A percentile compares a stretch with the other conserved stretches of the same genome.
These are phyloP conservation scores for Spinacia oleracea DNA, from an alignment of 179 eudicot genomes.

Conservation along the genomic window DNA sequence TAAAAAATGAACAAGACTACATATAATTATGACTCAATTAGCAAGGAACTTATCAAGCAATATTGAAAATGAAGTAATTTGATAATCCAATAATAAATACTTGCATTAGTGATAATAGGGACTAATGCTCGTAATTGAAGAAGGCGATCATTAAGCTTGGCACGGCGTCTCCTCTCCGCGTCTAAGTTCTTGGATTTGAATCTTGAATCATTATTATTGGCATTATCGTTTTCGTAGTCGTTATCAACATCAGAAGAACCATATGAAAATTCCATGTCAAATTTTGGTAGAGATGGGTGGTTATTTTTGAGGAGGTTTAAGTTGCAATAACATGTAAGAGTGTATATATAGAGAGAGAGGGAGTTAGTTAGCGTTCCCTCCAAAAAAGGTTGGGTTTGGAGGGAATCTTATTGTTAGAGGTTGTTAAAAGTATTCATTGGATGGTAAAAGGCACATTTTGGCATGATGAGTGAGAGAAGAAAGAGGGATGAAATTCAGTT, in stretches of 20 bases:
- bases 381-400: conserved; percentile 7
- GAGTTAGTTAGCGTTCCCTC: conserved; percentile 8
- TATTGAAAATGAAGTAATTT: neutral
- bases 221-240: neutral
- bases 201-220: conserved; percentile 13
- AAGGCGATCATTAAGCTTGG: conserved; percentile 57
- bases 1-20: neutral
- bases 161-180: conserved; percentile 71
- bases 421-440: conserved; percentile 25
- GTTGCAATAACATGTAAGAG: neutral
- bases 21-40: too few relatives aligned
- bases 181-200: conserved; percentile 73
- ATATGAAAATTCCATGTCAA: conserved; percentile 28
- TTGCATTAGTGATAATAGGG: conserved; percentile 72
- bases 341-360: too few relatives aligned
- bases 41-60: neutral
- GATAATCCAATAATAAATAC: neutral
- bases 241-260: conserved; percentile 21
- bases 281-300: neutral
- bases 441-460: conserved; percentile 28
- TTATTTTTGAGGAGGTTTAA: neutral
- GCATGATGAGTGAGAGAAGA: conserved; percentile 30
- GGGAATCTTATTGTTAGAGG: conserved; percentile 40
- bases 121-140: conserved; percentile 62
- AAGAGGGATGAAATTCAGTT: conserved; percentile 1